Percentiles rank a stretch among this genome's conserved stretches.
phyloP scores from a whole-genome alignment of 1,139 yeast genomes.

The Yamadazyma triangularis region DNA sequence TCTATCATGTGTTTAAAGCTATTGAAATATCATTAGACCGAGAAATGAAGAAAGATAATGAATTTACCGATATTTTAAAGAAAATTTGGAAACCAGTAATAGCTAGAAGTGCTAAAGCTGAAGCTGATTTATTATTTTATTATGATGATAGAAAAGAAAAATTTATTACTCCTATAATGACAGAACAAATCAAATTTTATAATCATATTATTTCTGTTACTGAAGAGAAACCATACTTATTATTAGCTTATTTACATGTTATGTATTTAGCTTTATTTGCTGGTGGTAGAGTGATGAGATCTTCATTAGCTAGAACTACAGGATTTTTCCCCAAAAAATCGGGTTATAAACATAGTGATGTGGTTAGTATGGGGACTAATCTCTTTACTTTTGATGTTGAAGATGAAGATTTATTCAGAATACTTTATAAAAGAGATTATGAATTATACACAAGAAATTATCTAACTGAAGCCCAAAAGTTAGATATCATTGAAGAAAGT shows the following conservation, averaged over 20 bases:
- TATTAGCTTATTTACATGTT: slow-evolving; percentile 83
- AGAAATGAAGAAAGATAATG: slow-evolving; percentile 36
- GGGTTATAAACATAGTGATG: slow-evolving; percentile 59
- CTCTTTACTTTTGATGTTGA: slow-evolving; percentile 69
- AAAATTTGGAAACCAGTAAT: slow-evolving; percentile 71
- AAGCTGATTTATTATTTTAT: slow-evolving; percentile 63
- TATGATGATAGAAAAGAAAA: slow-evolving; percentile 53
- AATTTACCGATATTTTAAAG: slow-evolving; percentile 40
- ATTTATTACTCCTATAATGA: slow-evolving; percentile 53
- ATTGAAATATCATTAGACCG: slow-evolving; percentile 55
- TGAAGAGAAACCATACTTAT: slow-evolving; percentile 59
- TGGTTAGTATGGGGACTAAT: slow-evolving; percentile 60
- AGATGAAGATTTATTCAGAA: slow-evolving; percentile 62
- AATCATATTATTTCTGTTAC: slow-evolving; percentile 55
- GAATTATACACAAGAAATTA: slow-evolving; percentile 70
- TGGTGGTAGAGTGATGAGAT: slow-evolving; percentile 74
- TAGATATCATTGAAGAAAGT: slow-evolving; percentile 65
- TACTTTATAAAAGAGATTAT: slow-evolving; percentile 67
- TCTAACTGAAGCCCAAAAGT: slow-evolving; percentile 65
- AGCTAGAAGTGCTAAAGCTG: slow-evolving; percentile 55
- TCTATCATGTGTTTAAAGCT: slow-evolving; percentile 69
- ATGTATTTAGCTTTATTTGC: slow-evolving; percentile 84
- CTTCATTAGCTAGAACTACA: slow-evolving; percentile 59
- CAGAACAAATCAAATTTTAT: slow-evolving; percentile 58
- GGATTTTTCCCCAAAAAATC: slow-evolving; percentile 73